Base-by-base conservation (phyloP, 805 yeast species). In the Monosporozyma aquatica region DNA sequence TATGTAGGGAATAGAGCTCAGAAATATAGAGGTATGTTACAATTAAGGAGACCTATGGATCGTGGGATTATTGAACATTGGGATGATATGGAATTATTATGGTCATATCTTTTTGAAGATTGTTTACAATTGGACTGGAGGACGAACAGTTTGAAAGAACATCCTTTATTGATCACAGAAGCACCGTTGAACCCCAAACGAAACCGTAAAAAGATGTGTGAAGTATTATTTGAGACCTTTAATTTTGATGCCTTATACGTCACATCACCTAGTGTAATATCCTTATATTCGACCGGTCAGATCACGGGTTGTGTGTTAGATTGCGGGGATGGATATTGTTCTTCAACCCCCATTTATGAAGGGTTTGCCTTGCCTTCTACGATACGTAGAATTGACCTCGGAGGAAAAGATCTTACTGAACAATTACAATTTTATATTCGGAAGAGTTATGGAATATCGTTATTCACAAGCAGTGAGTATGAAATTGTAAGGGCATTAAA, bases 281-380 rank as follows among this genome's bases (percentile, higher is more conserved):
- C 95, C 3, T 65, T 89, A 30, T 89, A 90, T 63, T 87, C 97
- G 0, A 74, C 85, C 5, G 97, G 97, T 0, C 67, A 86, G 50
- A 89, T 97, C 6, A 87, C 95, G 0, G 97, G 97, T 1, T 74
- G 86, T 29, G 95, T 86, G 3, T 56, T 90, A 10, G 96, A 89
- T 56, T 75, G 82, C n/a, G 97, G 97, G 5, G 97, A 89, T 60
- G 97, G 97, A 4, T 95, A 87, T 21, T 75, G 84, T 30, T 89
- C 84, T 54, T 71, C 83, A 7, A 95, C 87, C 2, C 96, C 97
- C 0, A 86, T 90, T 0, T 90, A 77, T 61, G 87, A 87, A 46
- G 97, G 97, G 5, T 89, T 86, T 59, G 71, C 89, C 10, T 58
- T 89, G 13, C 80, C 89, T 0, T 70, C 80, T 2, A 78, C 89